phyloP scores from a whole-genome alignment of 1,284 basidiomycete species.

The Ceratobasidium sp. region DNA sequence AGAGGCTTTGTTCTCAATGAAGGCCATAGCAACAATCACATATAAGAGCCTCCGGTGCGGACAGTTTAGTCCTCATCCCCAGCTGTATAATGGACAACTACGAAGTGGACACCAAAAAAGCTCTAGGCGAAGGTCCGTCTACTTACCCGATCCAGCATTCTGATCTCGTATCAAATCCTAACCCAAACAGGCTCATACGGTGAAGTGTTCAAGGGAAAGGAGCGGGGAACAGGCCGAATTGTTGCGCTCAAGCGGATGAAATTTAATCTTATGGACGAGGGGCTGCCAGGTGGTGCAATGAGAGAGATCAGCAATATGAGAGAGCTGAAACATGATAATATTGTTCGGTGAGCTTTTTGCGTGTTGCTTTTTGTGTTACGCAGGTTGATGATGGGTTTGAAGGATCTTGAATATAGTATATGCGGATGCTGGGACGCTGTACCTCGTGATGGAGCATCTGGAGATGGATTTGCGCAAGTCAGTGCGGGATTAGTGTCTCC shows the following conservation, averaged over 20 bases:
- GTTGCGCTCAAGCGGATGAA: slow-evolving; percentile 26
- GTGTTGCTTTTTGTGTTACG: neutral
- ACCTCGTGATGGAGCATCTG: slow-evolving; percentile 26
- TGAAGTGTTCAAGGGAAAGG: slow-evolving; percentile 4
- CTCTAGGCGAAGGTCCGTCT: slow-evolving; percentile 23
- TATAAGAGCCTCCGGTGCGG: no score
- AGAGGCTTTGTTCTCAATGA: neutral
- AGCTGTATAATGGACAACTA: slow-evolving; percentile 11
- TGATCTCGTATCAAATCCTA: neutral
- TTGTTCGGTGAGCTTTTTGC: neutral
- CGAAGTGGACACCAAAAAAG: neutral
- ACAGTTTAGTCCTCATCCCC: no score
- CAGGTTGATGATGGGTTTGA: neutral
- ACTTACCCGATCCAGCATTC: neutral
- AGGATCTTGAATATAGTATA: neutral
- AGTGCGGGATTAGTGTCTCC: neutral
- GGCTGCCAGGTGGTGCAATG: neutral
- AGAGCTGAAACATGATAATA: slow-evolving; percentile 17
- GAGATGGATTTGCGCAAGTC: slow-evolving; percentile 25
- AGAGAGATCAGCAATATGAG: slow-evolving; percentile 22
- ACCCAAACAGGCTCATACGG: slow-evolving; percentile 13
- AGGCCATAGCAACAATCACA: neutral
- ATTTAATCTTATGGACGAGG: neutral
- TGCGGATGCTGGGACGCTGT: neutral
- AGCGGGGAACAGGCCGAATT: neutral